These are phyloP conservation scores for Tetrastigma voinierianum DNA, from an alignment of 164 flowering plant species.

Conservation along the genomic window DNA sequence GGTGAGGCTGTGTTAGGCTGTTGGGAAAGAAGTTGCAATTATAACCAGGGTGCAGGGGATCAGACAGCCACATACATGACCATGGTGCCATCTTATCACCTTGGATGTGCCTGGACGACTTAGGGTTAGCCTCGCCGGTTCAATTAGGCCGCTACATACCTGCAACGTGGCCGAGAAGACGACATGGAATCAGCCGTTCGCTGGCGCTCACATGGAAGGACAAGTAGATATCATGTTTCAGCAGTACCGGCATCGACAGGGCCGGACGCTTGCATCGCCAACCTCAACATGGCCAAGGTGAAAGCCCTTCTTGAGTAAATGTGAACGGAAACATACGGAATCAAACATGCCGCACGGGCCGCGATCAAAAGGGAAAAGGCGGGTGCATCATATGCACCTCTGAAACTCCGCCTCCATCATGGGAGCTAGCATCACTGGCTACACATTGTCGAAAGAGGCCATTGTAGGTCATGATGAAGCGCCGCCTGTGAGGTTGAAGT, in stretches of 20 bases:
- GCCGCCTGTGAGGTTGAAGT: slow-evolving; percentile 65
- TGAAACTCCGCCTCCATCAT: slow-evolving; percentile 70
- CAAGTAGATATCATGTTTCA: slow-evolving; percentile 76
- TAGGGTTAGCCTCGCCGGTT: slow-evolving; percentile 38
- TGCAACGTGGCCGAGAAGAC: slow-evolving; percentile 63
- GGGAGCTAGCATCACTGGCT: slow-evolving; percentile 72
- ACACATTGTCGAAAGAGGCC: slow-evolving; percentile 77
- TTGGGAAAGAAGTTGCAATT: slow-evolving; percentile 69
- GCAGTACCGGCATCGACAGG: slow-evolving; percentile 74
- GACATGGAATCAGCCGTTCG: slow-evolving; percentile 55
- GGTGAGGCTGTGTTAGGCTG: slow-evolving; percentile 33
- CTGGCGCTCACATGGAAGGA: slow-evolving; percentile 61
- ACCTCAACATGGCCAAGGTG: slow-evolving; percentile 47
- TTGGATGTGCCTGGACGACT: slow-evolving; percentile 79
- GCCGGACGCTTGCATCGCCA: slow-evolving; percentile 57
- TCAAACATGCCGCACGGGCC: slow-evolving; percentile 76
- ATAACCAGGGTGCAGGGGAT: slow-evolving; percentile 89
- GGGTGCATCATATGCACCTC: slow-evolving; percentile 80
- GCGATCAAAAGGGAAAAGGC: slow-evolving; percentile 43
- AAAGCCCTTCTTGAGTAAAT: slow-evolving; percentile 41
- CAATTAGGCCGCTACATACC: slow-evolving; percentile 59
- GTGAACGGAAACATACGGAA: slow-evolving; percentile 53
- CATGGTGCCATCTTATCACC: slow-evolving; percentile 66
- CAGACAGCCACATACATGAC: slow-evolving; percentile 55
- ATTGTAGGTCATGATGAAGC: slow-evolving; percentile 55